phyloP scores from a whole-genome alignment of 2,329 filamentous ascomycete species.

The Penicillium hesseltinei region DNA sequence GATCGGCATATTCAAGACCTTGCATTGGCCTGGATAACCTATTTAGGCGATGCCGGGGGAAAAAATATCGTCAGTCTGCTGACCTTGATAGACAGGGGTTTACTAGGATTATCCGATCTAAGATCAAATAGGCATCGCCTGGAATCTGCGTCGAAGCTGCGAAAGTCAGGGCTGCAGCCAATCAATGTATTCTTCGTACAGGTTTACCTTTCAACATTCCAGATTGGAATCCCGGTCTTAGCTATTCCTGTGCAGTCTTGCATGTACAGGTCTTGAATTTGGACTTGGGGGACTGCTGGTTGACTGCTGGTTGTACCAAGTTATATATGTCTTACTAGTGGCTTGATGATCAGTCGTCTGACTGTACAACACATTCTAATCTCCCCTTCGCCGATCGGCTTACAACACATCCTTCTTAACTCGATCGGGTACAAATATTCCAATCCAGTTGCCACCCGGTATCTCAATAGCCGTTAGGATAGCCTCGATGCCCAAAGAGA shows the following conservation, averaged over 20 bases:
- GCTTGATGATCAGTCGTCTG: neutral
- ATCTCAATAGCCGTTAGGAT: constrained; percentile 14
- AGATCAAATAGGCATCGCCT: constrained; percentile 18
- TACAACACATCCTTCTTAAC: neutral
- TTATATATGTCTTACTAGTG: neutral
- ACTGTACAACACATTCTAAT: neutral
- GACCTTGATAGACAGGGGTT: constrained; percentile 16
- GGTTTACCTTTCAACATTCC: neutral
- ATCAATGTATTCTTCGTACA: constrained; percentile 3
- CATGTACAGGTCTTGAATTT: neutral
- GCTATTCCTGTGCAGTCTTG: neutral
- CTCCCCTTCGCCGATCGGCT: neutral
- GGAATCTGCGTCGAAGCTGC: constrained; percentile 20
- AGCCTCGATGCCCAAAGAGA: constrained; percentile 2
- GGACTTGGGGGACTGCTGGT: neutral
- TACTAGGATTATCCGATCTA: constrained; percentile 9
- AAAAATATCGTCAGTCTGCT: constrained; percentile 18
- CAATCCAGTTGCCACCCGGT: neutral
- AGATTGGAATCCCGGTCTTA: neutral
- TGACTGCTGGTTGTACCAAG: neutral
- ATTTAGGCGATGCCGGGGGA: constrained; percentile 15
- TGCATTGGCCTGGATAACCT: constrained; percentile 11
- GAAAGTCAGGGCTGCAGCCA: constrained; percentile 6
- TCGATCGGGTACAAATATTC: neutral
- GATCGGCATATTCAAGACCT: constrained; percentile 1